Percentiles rank a stretch among this genome's conserved stretches.
Conservation (phyloP, 208 protist genomes). For the Trypanosoma boissoni region DNA sequence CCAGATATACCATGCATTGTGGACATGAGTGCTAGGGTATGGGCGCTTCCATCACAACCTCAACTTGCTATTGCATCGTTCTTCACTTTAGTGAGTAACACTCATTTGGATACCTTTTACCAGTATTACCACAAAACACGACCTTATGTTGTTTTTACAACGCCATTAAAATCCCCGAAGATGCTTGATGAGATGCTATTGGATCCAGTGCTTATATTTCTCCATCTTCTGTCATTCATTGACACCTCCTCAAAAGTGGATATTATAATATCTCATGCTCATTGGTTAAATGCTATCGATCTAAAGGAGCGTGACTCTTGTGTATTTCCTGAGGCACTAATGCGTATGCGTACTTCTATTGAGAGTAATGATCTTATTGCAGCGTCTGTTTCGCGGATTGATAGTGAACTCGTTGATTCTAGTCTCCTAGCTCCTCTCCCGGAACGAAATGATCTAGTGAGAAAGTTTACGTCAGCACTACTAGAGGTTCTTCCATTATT, state of each 20-base stretch:
- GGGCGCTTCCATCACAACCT: constrained; percentile 35
- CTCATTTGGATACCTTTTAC: constrained; percentile 52
- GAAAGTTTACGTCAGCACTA: constrained; percentile 37
- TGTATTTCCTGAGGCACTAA: constrained; percentile 26
- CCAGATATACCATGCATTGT: constrained; percentile 42
- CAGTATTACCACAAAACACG: constrained; percentile 62
- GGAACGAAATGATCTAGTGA: constrained; percentile 47
- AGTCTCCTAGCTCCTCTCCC: constrained; percentile 17
- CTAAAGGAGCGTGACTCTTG: constrained; percentile 32
- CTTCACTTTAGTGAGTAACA: constrained; percentile 46
- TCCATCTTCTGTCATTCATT: constrained; percentile 56
- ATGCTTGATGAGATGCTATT: constrained; percentile 50
- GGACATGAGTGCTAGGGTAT: constrained; percentile 45
- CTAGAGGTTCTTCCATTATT: constrained; percentile 46
- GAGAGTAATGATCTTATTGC: constrained; percentile 44
- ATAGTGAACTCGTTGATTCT: constrained; percentile 22
- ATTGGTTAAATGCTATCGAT: constrained; percentile 65
- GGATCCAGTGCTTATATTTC: constrained; percentile 56
- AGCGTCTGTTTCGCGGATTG: constrained; percentile 34
- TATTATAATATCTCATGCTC: constrained; percentile 69
- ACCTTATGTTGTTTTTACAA: constrained; percentile 60
- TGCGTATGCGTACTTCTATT: constrained; percentile 30
- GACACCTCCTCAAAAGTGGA: constrained; percentile 44
- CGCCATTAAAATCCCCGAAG: constrained; percentile 29
- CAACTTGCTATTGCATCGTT: constrained; percentile 57